Conservation (phyloP, 129 eudicot species). For the Solidago caesia region DNA sequence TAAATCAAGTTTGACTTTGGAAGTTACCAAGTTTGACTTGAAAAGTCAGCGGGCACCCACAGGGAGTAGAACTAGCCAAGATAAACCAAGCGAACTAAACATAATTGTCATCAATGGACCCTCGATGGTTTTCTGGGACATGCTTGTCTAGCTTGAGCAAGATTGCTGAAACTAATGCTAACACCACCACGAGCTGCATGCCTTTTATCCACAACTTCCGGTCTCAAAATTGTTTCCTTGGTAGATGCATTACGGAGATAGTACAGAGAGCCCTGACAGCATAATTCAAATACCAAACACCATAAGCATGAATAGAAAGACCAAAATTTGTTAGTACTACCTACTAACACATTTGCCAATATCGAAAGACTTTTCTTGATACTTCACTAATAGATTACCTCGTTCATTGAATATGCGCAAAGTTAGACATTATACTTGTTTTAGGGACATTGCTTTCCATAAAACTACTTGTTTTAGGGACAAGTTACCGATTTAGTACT, state of each 20-base stretch:
- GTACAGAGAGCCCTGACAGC: constrained; percentile 66
- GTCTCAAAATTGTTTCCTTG: constrained; percentile 54
- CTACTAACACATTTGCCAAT: neutral
- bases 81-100: too few species aligned
- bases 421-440: neutral
- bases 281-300: constrained; percentile 58
- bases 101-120: too few species aligned
- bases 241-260: constrained; percentile 62
- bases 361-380: neutral
- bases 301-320: neutral
- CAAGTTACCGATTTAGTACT: neutral
- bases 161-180: constrained; percentile 61
- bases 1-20: too few species aligned
- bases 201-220: constrained; percentile 65
- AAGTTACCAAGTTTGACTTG: too few species aligned
- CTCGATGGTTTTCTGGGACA: constrained; percentile 23
- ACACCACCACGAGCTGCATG: constrained; percentile 63
- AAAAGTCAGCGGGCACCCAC: too few species aligned
- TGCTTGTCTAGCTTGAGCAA: constrained; percentile 81
- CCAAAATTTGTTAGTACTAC: neutral
- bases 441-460: neutral
- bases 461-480: too few species aligned
- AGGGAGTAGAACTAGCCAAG: too few species aligned
- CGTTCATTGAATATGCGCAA: neutral
- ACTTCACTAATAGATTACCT: neutral